Evolutionary conservation across 441 rosid species (phyloP).

Genomic region (Capsella rubella): DNA sequence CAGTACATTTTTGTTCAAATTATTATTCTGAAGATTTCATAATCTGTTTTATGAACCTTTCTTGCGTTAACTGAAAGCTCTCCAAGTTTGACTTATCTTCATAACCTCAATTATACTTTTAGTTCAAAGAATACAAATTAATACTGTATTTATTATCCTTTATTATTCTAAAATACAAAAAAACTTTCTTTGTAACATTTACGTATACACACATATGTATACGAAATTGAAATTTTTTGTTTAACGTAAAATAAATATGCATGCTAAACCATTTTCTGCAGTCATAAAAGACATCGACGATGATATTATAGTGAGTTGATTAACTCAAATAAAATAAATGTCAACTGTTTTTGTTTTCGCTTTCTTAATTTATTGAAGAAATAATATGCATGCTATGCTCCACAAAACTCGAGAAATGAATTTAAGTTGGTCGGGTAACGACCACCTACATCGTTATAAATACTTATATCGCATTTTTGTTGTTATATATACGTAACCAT

Average conservation of each 20-base stretch:
- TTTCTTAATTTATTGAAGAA: not conserved
- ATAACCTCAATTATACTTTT: not conserved
- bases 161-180: no score
- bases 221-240: no score
- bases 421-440: slow-evolving; percentile 40
- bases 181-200: no score
- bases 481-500: slow-evolving; percentile 20
- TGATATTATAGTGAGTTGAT: not conserved
- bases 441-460: slow-evolving; percentile 36
- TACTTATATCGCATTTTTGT: slow-evolving; percentile 6
- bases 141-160: no score
- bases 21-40: not conserved
- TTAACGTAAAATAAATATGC: no score
- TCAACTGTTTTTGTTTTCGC: not conserved
- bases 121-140: no score
- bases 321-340: not conserved
- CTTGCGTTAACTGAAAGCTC: slow-evolving; percentile 10
- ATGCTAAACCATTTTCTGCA: not conserved
- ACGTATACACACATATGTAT: no score
- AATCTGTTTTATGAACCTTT: slow-evolving; percentile 5
- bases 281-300: not conserved
- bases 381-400: slow-evolving; percentile 23
- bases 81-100: slow-evolving; percentile 21
- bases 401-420: slow-evolving; percentile 40
- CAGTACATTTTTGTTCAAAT: no score